phyloP scores from a whole-genome alignment of 768 basidiomycete species.

The Panaeolus cyanescens region DNA sequence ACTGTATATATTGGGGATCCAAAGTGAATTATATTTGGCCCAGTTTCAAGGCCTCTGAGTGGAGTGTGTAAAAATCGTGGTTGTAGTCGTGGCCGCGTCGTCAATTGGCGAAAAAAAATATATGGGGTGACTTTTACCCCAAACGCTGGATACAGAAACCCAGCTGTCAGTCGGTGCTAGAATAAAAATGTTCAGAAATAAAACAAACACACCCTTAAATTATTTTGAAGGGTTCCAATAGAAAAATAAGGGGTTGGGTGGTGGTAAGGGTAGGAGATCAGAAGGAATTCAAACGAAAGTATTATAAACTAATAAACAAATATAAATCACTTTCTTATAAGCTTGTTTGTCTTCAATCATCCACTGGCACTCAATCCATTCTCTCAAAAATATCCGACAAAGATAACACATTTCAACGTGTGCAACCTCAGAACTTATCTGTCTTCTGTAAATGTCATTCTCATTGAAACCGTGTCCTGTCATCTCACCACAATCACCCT shows the following conservation, averaged over 20 bases:
- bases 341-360: background rate
- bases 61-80: conserved; percentile 2
- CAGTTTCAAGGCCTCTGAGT: background rate
- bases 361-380: background rate
- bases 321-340: background rate
- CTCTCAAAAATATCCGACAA: background rate
- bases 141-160: background rate
- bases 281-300: background rate
- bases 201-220: background rate
- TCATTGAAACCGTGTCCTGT: background rate
- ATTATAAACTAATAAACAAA: background rate
- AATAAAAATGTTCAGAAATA: background rate
- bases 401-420: background rate
- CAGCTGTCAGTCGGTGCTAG: background rate
- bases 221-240: background rate
- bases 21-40: background rate
- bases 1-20: background rate
- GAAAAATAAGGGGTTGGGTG: background rate
- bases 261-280: conserved; percentile 1
- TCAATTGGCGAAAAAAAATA: background rate
- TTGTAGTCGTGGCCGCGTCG: conserved; percentile 3
- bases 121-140: conserved; percentile 2
- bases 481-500: background rate
- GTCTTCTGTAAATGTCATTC: background rate
- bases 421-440: background rate